These are phyloP conservation scores for Citrus glauca DNA, from an alignment of 345 rosid genomes.

Conservation along the genomic window DNA sequence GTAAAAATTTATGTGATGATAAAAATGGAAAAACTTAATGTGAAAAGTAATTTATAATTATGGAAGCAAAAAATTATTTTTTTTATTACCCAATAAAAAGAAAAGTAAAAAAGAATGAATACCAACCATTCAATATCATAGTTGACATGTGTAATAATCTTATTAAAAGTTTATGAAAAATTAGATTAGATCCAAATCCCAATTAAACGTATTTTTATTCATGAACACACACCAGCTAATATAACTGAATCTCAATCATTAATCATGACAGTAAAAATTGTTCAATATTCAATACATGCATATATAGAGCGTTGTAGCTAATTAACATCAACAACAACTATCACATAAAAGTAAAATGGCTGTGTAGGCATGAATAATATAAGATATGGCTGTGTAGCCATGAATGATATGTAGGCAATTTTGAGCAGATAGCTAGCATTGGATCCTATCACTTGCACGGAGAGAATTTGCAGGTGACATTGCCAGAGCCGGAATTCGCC, in stretches of 20 bases:
- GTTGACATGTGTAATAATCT: too few species aligned
- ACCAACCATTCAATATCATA: too few species aligned
- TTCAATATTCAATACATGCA: neutral
- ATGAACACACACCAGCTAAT: neutral
- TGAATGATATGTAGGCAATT: neutral
- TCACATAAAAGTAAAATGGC: neutral
- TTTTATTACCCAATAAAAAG: too few species aligned
- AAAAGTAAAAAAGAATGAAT: too few species aligned
- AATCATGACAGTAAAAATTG: neutral
- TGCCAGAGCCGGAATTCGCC: constrained; percentile 58
- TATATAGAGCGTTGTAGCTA: neutral
- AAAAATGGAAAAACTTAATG: too few species aligned
- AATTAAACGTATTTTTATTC: too few species aligned
- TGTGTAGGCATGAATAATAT: neutral
- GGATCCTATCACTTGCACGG: constrained; percentile 29
- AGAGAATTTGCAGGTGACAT: constrained; percentile 48
- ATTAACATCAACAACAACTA: neutral
- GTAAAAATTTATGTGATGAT: too few species aligned
- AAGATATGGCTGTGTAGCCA: neutral
- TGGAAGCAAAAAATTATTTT: too few species aligned
- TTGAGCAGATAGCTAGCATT: neutral
- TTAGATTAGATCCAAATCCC: too few species aligned
- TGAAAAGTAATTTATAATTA: too few species aligned
- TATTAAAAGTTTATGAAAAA: too few species aligned
- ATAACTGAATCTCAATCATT: neutral